Evolutionary conservation across 192 early-diverging fungal genomes (phyloP), one percentile per base, ranked within the genome.

Genomic region (Linnemannia zychae): DNA sequence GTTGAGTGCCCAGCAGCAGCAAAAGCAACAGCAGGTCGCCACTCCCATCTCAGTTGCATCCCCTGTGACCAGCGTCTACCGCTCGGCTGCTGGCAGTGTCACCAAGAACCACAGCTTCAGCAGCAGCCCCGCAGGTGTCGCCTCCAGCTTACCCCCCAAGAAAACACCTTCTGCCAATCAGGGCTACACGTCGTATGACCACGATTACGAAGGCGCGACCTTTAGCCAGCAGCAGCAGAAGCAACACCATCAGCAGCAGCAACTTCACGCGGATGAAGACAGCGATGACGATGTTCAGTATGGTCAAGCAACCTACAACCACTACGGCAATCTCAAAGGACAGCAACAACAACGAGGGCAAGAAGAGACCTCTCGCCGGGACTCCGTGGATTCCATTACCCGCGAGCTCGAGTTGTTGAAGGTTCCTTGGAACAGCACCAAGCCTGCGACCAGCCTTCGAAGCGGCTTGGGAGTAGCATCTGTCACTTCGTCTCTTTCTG

Each of bases 301-400:
- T 16, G 77, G 47, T 11, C 34, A 79, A n/a, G 76, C 52, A 37
- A 37, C 17, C 37, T 57, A 79, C 9, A 57, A 52, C 2, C 77
- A 72, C 33, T 69, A 77, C 47, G 24, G 57, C 67, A 77, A 28
- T 18, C 70, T 38, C 17, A 33, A 52, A 53, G 57, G 5, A 20
- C 67, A 82, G 50, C 69, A 78, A 17, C 37, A 70, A 7, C 34
- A 34, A 16, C 73, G 48, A 1, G 18, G 50, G 31, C 65, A 33
- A 57, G 20, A 20, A 4, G 72, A 33, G 13, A 46, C 0, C 46
- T 31, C 49, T 44, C 44, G 72, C 33, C 68, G 76, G 4, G 83
- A 85, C 74, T 85, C 83, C 37, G 78, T 85, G 0, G 83, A 85
- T 46, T 85, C 83, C 34, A 85, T 85, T 40, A 85, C 83, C 1